phyloP scores from a whole-genome alignment of 2,329 filamentous ascomycete species.

The Cladorrhinum sp. region DNA sequence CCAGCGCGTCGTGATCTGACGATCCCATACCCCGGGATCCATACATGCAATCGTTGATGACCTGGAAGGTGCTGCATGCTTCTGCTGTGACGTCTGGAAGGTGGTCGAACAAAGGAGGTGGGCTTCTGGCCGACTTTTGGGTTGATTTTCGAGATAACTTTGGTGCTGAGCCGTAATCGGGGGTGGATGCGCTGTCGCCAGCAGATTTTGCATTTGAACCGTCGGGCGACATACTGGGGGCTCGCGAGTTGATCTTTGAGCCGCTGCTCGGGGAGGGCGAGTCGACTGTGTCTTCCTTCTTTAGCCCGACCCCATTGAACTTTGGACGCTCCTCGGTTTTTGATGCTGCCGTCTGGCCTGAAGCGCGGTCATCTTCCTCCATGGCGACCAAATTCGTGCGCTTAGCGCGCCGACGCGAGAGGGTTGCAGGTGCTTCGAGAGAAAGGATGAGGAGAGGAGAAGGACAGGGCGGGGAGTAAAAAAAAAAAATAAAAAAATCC shows the following conservation, averaged over 20 bases:
- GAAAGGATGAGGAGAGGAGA: background rate
- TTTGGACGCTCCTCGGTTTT: slow-evolving; percentile 41
- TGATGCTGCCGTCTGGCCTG: slow-evolving; percentile 29
- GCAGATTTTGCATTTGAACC: slow-evolving; percentile 45
- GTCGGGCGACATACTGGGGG: slow-evolving; percentile 44
- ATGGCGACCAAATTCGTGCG: slow-evolving; percentile 24
- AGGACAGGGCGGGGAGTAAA: background rate
- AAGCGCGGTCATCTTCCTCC: slow-evolving; percentile 30
- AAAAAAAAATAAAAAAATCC: background rate
- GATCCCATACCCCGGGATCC: slow-evolving; percentile 87
- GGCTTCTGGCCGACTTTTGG: slow-evolving; percentile 61
- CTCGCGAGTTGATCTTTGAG: slow-evolving; percentile 39
- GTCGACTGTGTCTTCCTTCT: slow-evolving; percentile 40
- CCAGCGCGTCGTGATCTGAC: slow-evolving; percentile 84
- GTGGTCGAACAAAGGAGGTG: slow-evolving; percentile 60
- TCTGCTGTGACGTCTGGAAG: slow-evolving; percentile 75
- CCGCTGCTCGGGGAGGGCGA: slow-evolving; percentile 38
- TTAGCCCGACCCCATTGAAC: slow-evolving; percentile 37
- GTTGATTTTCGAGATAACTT: slow-evolving; percentile 72
- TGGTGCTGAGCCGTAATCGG: slow-evolving; percentile 54
- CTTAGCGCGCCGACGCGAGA: slow-evolving; percentile 10
- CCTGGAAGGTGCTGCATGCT: slow-evolving; percentile 71
- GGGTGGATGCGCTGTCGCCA: slow-evolving; percentile 47
- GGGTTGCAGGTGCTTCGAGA: background rate
- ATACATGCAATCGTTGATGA: slow-evolving; percentile 84